Evolutionary conservation across 2,329 filamentous ascomycete genomes (phyloP).

Genomic region (Huntiella decipiens): DNA sequence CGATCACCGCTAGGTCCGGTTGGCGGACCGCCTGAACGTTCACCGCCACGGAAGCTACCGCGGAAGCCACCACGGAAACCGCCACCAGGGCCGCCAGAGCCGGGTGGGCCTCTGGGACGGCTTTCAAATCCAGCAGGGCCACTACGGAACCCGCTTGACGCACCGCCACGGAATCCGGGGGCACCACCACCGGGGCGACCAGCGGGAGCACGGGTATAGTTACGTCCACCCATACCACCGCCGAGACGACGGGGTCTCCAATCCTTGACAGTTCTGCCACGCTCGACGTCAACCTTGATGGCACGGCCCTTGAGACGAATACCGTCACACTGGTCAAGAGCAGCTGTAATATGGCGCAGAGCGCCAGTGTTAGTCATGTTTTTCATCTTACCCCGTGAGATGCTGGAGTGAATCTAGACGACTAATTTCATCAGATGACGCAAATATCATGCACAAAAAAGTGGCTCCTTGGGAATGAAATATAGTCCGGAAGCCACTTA

Average conservation of each 20-base stretch:
- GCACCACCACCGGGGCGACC: conserved; percentile 46
- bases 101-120: conserved; percentile 24
- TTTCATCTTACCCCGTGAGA: conserved; percentile 30
- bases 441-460: not conserved
- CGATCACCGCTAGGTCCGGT: conserved; percentile 37
- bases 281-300: conserved; percentile 89
- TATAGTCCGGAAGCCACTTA: no score
- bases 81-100: conserved; percentile 34
- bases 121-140: conserved; percentile 27
- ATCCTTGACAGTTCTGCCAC: conserved; percentile 78
- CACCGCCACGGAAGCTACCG: conserved; percentile 22
- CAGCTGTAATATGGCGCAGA: conserved; percentile 52
- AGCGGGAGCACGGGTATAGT: conserved; percentile 69
- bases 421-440: not conserved
- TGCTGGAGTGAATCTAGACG: not conserved
- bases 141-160: conserved; percentile 26
- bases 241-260: conserved; percentile 88
- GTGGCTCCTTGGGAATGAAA: no score
- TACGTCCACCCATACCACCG: conserved; percentile 77
- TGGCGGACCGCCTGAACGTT: conserved; percentile 23
- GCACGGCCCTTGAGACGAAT: conserved; percentile 82
- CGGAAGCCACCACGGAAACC: conserved; percentile 34
- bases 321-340: conserved; percentile 69
- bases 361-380: conserved; percentile 47
- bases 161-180: conserved; percentile 35